phyloP scores from a whole-genome alignment of 768 basidiomycete species.

The Calocybe indica region DNA sequence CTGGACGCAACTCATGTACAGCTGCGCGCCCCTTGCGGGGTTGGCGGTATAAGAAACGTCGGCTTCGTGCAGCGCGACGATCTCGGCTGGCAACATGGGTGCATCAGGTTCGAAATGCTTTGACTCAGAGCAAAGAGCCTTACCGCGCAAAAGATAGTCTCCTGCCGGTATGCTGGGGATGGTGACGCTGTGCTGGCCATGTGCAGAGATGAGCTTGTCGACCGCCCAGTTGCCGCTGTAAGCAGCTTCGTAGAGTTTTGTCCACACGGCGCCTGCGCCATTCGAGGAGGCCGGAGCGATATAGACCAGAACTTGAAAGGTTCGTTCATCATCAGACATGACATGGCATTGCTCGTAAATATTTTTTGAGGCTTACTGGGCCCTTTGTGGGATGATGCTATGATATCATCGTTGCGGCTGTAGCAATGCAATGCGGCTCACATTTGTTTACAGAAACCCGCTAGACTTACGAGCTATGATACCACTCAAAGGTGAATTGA shows the following conservation, averaged over 20 bases:
- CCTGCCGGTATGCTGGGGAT: constrained; percentile 27
- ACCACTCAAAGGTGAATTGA: constrained; percentile 29
- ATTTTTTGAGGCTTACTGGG: constrained; percentile 15
- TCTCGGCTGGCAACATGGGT: constrained; percentile 28
- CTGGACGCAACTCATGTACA: constrained; percentile 45
- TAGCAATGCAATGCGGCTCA: not conserved
- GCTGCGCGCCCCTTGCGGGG: constrained; percentile 37
- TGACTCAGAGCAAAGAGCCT: constrained; percentile 1
- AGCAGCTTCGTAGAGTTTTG: constrained; percentile 24
- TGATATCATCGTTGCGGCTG: constrained; percentile 31
- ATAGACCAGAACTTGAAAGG: constrained; percentile 22
- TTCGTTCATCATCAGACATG: not conserved
- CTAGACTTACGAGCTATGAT: constrained; percentile 21
- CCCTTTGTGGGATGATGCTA: constrained; percentile 27
- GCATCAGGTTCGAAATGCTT: constrained; percentile 13
- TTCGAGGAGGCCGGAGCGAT: constrained; percentile 23
- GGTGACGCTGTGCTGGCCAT: constrained; percentile 26
- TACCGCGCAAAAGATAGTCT: constrained; percentile 28
- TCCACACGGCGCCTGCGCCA: constrained; percentile 25
- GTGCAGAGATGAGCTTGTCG: constrained; percentile 22
- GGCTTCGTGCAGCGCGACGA: constrained; percentile 27
- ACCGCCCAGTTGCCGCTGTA: constrained; percentile 24
- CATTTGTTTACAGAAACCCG: not conserved
- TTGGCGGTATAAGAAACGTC: constrained; percentile 22
- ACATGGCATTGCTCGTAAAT: too few species aligned